phyloP scores from a whole-genome alignment of 2,329 filamentous ascomycete species.

The Sarocladium oryzae region DNA sequence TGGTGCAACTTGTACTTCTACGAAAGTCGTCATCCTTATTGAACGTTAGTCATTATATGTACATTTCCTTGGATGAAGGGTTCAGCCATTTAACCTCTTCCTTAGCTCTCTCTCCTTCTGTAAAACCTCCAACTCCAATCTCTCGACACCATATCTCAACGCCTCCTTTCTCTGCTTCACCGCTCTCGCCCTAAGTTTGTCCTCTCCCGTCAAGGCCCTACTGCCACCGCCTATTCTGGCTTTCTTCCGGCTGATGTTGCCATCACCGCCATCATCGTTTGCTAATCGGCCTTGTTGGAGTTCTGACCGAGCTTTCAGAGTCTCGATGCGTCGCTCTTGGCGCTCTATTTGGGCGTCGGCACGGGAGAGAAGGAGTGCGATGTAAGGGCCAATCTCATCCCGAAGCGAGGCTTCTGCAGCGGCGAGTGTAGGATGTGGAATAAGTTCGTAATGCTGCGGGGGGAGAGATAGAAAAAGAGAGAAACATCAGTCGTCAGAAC shows the following conservation, averaged over 20 bases:
- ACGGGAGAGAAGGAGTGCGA: conserved; percentile 69
- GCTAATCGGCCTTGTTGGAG: conserved; percentile 67
- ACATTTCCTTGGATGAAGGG: not conserved
- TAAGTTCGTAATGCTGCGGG: conserved; percentile 79
- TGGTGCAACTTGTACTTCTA: too few species aligned
- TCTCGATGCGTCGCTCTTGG: conserved; percentile 74
- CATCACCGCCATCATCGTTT: conserved; percentile 17
- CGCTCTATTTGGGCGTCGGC: conserved; percentile 81
- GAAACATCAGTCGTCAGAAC: too few species aligned
- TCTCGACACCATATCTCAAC: conserved; percentile 78
- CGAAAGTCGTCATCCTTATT: not conserved
- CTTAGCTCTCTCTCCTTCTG: conserved; percentile 61
- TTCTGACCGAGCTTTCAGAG: conserved; percentile 74
- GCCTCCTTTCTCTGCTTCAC: conserved; percentile 77
- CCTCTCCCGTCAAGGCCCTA: conserved; percentile 45
- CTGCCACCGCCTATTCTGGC: conserved; percentile 16
- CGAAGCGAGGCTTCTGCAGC: conserved; percentile 78
- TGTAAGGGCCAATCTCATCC: conserved; percentile 84
- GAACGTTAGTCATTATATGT: not conserved
- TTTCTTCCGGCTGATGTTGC: conserved; percentile 4
- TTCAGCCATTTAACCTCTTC: conserved; percentile 38
- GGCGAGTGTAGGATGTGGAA: conserved; percentile 76
- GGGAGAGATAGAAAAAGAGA: too few species aligned
- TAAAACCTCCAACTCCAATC: conserved; percentile 77
- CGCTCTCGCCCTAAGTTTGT: conserved; percentile 48